Conservation (phyloP, 768 basidiomycete genomes). For the Boletus pseudopeckii region DNA sequence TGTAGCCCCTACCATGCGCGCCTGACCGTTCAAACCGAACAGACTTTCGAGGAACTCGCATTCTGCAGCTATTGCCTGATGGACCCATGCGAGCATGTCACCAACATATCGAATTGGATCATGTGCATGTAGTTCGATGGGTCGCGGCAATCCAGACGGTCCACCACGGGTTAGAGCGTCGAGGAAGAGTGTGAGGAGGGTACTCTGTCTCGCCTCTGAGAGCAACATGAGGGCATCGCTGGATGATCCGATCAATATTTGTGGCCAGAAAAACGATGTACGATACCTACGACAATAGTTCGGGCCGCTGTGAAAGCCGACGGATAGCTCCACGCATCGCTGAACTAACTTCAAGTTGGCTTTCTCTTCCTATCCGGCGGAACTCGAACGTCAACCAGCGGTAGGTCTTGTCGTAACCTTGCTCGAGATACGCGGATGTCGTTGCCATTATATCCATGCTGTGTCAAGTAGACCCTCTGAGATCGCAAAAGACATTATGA, state of each 20-base stretch:
- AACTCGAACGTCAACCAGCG: constrained; percentile 87
- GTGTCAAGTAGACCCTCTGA: background rate
- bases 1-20: constrained; percentile 73
- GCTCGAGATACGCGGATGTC: constrained; percentile 79
- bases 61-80: constrained; percentile 93
- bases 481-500: background rate
- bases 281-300: constrained; percentile 50
- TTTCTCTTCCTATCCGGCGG: constrained; percentile 69
- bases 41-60: constrained; percentile 89
- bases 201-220: constrained; percentile 76
- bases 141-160: constrained; percentile 78
- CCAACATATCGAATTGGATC: constrained; percentile 96
- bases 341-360: constrained; percentile 63
- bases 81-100: constrained; percentile 98
- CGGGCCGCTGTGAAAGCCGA: constrained; percentile 73
- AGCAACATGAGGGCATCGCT: constrained; percentile 77
- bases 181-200: constrained; percentile 78
- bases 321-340: constrained; percentile 69
- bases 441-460: constrained; percentile 88
- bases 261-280: background rate
- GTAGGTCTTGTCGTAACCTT: constrained; percentile 85
- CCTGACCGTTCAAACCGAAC: constrained; percentile 57
- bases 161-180: constrained; percentile 87
- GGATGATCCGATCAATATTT: constrained; percentile 1
- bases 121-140: constrained; percentile 97